A percentile compares a stretch with the other conserved stretches of the same genome.
phyloP scores from a whole-genome alignment of 768 basidiomycete species.

The Paxillus involutus region DNA sequence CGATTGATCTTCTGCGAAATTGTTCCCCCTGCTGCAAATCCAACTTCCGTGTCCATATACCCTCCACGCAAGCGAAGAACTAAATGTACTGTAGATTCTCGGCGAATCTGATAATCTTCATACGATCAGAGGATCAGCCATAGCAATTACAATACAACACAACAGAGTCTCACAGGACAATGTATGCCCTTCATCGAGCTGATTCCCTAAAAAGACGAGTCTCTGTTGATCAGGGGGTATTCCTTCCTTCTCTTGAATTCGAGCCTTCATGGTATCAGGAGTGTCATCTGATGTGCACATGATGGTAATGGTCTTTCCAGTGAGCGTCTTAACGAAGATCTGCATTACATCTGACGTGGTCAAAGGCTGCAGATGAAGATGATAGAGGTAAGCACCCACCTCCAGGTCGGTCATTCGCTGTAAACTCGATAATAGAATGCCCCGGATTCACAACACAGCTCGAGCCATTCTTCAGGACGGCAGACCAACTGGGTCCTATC shows the following conservation, averaged over 20 bases:
- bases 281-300: constrained; percentile 86
- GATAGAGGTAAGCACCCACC: background rate
- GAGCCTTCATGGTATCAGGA: constrained; percentile 78
- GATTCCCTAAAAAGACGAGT: constrained; percentile 84
- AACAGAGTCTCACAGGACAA: constrained; percentile 2
- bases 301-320: constrained; percentile 82
- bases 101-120: constrained; percentile 68
- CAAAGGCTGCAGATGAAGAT: background rate
- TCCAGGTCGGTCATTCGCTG: background rate
- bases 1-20: constrained; percentile 25
- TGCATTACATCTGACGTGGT: constrained; percentile 62
- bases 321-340: constrained; percentile 77
- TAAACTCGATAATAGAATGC: background rate
- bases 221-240: constrained; percentile 78
- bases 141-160: background rate
- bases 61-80: constrained; percentile 57
- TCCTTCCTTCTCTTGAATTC: constrained; percentile 73
- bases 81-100: constrained; percentile 66
- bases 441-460: background rate
- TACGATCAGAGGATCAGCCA: background rate
- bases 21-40: constrained; percentile 12
- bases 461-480: background rate
- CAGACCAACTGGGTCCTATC: background rate
- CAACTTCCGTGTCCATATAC: constrained; percentile 40
- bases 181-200: constrained; percentile 58